Evolutionary conservation across 2,329 filamentous ascomycete species (phyloP).

Genomic region (Fusarium humuli): DNA sequence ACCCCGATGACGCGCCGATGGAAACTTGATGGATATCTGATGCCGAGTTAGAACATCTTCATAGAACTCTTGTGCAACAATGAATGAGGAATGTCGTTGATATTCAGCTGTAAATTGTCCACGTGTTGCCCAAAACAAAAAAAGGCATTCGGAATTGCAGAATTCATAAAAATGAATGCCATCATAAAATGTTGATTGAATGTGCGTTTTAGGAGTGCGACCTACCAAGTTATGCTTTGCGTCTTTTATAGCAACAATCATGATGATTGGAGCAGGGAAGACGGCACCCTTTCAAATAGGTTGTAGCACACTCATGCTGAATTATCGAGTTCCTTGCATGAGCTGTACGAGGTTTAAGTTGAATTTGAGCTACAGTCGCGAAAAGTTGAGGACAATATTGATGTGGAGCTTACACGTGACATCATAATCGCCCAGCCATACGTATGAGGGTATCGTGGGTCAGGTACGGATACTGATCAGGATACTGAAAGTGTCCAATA

Average conservation of each 20-base stretch:
- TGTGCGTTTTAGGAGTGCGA: neutral
- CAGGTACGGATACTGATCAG: neutral
- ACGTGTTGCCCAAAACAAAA: slow-evolving; percentile 44
- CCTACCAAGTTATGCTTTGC: slow-evolving; percentile 28
- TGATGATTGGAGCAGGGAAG: neutral
- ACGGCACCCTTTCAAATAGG: neutral
- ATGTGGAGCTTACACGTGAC: slow-evolving; percentile 35
- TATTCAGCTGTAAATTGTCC: slow-evolving; percentile 49
- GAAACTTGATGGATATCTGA: slow-evolving; percentile 52
- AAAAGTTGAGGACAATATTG: slow-evolving; percentile 20
- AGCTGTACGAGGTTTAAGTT: neutral
- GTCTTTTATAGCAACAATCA: slow-evolving; percentile 3
- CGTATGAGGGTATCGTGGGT: neutral
- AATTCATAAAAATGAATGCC: slow-evolving; percentile 58
- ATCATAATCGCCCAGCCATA: neutral
- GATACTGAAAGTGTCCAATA: neutral
- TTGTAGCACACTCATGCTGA: neutral
- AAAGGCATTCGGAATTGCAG: slow-evolving; percentile 61
- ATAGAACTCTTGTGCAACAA: neutral
- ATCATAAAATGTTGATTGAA: slow-evolving; percentile 47
- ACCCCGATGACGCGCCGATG: slow-evolving; percentile 53
- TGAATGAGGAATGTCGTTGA: slow-evolving; percentile 6
- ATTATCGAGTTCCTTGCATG: neutral
- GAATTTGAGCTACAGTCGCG: neutral
- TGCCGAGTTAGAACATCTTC: slow-evolving; percentile 23